Base-by-base conservation (phyloP, 768 basidiomycete genomes). In the Trametes cinnabarina region DNA sequence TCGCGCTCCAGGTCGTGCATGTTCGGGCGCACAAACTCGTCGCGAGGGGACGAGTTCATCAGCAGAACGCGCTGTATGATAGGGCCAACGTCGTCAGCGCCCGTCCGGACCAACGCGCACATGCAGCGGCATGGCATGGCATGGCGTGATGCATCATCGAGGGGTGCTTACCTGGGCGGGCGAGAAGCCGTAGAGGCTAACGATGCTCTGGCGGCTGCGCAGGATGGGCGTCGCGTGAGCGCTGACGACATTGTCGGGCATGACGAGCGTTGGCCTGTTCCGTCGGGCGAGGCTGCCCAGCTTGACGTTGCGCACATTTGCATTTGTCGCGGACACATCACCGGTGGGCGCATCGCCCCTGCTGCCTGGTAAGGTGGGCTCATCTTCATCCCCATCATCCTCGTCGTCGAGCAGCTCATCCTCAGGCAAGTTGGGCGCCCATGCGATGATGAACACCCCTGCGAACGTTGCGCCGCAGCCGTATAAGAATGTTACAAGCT, bases 371-470 rank as follows among this genome's bases (percentile, higher is more conserved):
- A 49, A 43, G 23, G 56, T 53, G 40, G 66, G 69, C 58, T 69
- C 64, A 35, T 70, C 70, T 32, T 68, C 73, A 6, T 70, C 70
- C 30, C 68, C 73, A 6, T 32, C 30, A 12, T 72, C 69, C 28
- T 67, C 69, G 14, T 63, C 51, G 9, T 65, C 68, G 34, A 47
- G 61, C 35, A 54, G 66, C 49, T 74, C 57, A 26, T 67, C 66
- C 12, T 52, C 46, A 20, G 64, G 68, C 23, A 61, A 49, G 15
- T 64, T 48, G 15, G 83, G 79, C 2, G 81, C 76, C 79, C 85
- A 87, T 5, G 94, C 89, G 59, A 96, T 88, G 56, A 95, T 82
- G 70, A 91, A 92, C 2, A 97, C 93, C 0, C 94, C 95, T 7
- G 84, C 74, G 64, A 96, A 95, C 1, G 93, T 95, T n/a, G 93